Base-by-base conservation (phyloP, 2,329 filamentous ascomycete genomes). In the Hypoxylon sp. region DNA sequence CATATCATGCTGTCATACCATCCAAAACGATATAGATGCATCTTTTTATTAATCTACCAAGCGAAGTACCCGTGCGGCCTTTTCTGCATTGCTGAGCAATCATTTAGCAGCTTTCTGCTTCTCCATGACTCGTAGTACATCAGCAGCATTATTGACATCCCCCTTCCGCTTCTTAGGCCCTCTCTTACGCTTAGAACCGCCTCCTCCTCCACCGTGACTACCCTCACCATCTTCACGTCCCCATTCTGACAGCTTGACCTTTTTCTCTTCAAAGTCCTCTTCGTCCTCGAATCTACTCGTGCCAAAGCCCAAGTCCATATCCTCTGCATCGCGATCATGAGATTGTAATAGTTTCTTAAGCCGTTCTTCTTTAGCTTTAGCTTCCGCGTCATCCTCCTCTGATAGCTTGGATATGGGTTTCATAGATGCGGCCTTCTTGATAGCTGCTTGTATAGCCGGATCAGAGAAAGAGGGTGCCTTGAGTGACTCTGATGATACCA, bases 271-370 rank as follows among this genome's bases (percentile, higher is more conserved):
- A 71, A 91, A 87, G 71, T 97, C 94, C 66, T 94, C 94, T 54
- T 94, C 94, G 75, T 98, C 96, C 59, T 93, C 94, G 75, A 93
- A 91, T 29, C 95, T 87, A 76, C 92, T 96, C 19, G 90, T 93
- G 35, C 96, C 96, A 76, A 99, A 98, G 67, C 94, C 95, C 85
- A 98, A 88, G 76, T 99, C 96, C 81, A 99, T 87, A 80, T 99
- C 95, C 63, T 95, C 90, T 52, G 94, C 89, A 78, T 98, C 95
- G 52, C 94, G 88, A 73, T 92, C 91, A 61, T 90, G 88, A 66
- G 86, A 86, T 74, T 90, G 84, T 5, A 98, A 84, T 83, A 98
- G 92, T 71, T 88, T 91, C 78, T 89, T 91, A 57, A 91, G 88
- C 6, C 91, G 90, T 54, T 90, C 90, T 69, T 91, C 87, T 68